These are phyloP conservation scores for Scutellaria minor DNA, from an alignment of 257 asterid genomes.

Conservation along the genomic window DNA sequence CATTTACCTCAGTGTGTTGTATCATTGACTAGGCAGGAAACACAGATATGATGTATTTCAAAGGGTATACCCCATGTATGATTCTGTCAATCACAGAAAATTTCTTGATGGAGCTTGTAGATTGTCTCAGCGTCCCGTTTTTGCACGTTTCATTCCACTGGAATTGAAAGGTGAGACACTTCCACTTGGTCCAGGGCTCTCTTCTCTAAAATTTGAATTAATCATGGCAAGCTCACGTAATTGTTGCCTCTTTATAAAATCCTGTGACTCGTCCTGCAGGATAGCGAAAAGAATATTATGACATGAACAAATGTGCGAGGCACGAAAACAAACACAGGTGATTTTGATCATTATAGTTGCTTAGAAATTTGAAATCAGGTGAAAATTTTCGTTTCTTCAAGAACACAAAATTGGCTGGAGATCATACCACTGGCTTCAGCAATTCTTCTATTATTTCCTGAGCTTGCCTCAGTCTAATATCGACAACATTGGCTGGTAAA, in stretches of 20 bases:
- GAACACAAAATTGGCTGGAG: constrained; percentile 19
- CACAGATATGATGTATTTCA: constrained; percentile 26
- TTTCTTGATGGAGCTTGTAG: constrained; percentile 23
- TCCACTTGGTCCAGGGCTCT: constrained; percentile 98
- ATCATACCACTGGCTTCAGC: constrained; percentile 90
- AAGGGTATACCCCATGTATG: constrained; percentile 28
- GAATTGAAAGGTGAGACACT: constrained; percentile 91
- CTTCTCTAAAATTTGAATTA: constrained; percentile 92
- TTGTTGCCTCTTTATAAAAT: constrained; percentile 90
- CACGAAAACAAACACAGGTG: not conserved
- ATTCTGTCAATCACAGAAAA: constrained; percentile 31
- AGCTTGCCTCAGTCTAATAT: constrained; percentile 84
- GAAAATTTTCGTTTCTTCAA: constrained; percentile 10
- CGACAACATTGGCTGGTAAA: constrained; percentile 79
- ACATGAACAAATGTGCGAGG: constrained; percentile 35
- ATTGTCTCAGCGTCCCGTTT: constrained; percentile 76
- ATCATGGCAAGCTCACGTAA: constrained; percentile 94
- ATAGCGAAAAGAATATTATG: not conserved
- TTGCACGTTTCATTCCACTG: constrained; percentile 95
- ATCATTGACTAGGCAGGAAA: constrained; percentile 4
- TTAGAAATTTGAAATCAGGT: not conserved
- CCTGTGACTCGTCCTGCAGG: constrained; percentile 90
- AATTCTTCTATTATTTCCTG: constrained; percentile 87
- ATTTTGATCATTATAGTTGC: constrained; percentile 37
- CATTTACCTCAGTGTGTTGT: constrained; percentile 19